Conservation (phyloP, 495 filamentous ascomycete species). For the Penicillium egyptiacum region DNA sequence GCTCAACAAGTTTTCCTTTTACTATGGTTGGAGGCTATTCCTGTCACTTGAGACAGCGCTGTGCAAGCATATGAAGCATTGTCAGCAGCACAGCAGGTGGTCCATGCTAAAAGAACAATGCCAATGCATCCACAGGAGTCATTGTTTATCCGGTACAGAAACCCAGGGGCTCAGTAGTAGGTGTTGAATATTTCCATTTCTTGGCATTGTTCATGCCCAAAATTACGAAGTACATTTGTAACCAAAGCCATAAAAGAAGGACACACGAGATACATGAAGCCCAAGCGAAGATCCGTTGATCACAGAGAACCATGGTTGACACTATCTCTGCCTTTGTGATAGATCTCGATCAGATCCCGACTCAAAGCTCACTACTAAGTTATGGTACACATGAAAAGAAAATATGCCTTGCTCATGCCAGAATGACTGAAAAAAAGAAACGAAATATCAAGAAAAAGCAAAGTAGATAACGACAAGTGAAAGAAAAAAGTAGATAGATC, state of each 20-base stretch:
- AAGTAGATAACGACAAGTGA: background rate
- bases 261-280: background rate
- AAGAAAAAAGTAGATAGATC: conserved; percentile 7
- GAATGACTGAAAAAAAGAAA: background rate
- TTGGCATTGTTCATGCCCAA: conserved; percentile 12
- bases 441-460: background rate
- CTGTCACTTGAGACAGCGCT: conserved; percentile 9
- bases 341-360: background rate
- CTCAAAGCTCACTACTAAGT: background rate
- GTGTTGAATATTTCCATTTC: background rate
- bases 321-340: background rate
- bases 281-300: conserved; percentile 1
- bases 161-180: background rate
- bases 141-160: background rate
- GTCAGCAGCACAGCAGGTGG: conserved; percentile 1
- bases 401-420: conserved; percentile 5
- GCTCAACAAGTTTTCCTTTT: background rate
- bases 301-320: conserved; percentile 8
- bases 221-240: background rate
- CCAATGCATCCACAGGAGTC: background rate
- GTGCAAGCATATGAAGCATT: conserved; percentile 7
- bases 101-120: background rate
- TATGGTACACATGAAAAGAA: conserved; percentile 20
- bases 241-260: no score
- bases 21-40: conserved; percentile 2